Percentiles rank a stretch among this genome's conserved stretches.
Evolutionary conservation across 345 rosid genomes (phyloP).

Genomic region (Populus euphratica): DNA sequence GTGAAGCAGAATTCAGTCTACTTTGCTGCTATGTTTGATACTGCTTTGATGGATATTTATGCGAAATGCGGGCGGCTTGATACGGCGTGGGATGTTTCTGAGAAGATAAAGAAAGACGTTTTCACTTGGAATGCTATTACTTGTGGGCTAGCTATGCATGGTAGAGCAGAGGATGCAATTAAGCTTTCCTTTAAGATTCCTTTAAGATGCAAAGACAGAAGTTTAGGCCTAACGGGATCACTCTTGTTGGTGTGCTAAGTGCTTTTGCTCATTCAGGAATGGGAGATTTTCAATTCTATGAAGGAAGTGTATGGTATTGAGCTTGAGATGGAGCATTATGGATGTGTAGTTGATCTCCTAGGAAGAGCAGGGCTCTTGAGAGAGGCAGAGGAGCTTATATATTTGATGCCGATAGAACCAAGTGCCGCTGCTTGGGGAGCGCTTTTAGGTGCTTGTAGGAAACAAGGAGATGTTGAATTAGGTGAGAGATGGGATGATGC

Average conservation of each 20-base stretch:
- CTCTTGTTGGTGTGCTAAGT: slow-evolving; percentile 33
- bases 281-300: slow-evolving; percentile 32
- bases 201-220: slow-evolving; percentile 29
- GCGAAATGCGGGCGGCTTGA: slow-evolving; percentile 44
- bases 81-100: slow-evolving; percentile 46
- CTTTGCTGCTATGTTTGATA: slow-evolving; percentile 37
- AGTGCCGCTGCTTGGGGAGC: slow-evolving; percentile 48
- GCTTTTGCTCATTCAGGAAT: slow-evolving; percentile 45
- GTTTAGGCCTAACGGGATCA: slow-evolving; percentile 35
- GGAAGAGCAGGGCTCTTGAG: slow-evolving; percentile 39
- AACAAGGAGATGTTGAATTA: slow-evolving; percentile 32
- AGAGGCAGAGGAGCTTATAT: slow-evolving; percentile 39
- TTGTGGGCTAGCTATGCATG: slow-evolving; percentile 41
- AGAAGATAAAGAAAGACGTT: slow-evolving; percentile 31
- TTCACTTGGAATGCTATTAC: slow-evolving; percentile 51
- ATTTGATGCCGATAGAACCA: slow-evolving; percentile 36
- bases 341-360: slow-evolving; percentile 41
- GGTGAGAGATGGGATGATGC: slow-evolving; percentile 42
- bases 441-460: slow-evolving; percentile 43
- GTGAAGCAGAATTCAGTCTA: slow-evolving; percentile 20
- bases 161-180: slow-evolving; percentile 42
- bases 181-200: slow-evolving; percentile 37
- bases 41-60: slow-evolving; percentile 47
- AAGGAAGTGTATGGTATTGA: slow-evolving; percentile 22
- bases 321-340: slow-evolving; percentile 42